These are phyloP conservation scores for Tulasnella sp. DNA, from an alignment of 768 basidiomycete species.

Conservation along the genomic window DNA sequence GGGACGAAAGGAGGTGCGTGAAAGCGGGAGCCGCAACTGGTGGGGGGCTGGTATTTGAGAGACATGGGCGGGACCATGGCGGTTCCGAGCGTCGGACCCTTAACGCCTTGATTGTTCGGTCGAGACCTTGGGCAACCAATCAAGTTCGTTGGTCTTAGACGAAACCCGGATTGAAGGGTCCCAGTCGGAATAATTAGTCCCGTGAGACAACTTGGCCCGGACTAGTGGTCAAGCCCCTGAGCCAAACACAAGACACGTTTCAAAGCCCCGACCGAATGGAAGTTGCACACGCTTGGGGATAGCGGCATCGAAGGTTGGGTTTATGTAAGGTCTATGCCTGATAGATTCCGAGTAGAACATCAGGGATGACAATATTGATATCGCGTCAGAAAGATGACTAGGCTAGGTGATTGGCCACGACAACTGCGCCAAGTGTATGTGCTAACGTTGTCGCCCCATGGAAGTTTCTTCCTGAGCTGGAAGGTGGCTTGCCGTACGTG, in stretches of 20 bases:
- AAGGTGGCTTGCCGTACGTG: not conserved
- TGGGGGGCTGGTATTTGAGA: not conserved
- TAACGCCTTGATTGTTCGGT: not conserved
- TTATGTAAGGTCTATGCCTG: not conserved
- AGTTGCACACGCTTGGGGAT: not conserved
- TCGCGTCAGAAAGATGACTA: too few relatives aligned
- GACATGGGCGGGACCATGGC: not conserved
- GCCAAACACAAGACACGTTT: not conserved
- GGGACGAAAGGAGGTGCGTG: not conserved
- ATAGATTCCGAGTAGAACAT: not conserved
- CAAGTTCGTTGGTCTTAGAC: not conserved
- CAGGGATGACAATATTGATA: too few relatives aligned
- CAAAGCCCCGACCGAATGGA: not conserved
- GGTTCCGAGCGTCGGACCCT: not conserved
- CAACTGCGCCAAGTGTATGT: too few relatives aligned
- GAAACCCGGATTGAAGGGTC: not conserved
- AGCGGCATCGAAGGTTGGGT: not conserved
- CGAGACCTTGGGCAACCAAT: not conserved
- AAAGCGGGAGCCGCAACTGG: not conserved
- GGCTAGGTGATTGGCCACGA: too few relatives aligned
- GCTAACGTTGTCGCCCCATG: not conserved
- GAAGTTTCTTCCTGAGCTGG: not conserved
- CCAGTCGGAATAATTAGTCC: not conserved
- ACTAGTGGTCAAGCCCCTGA: not conserved
- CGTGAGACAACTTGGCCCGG: not conserved